phyloP scores from a whole-genome alignment of 2,329 filamentous ascomycete genomes.

The Fusarium incarnatum region DNA sequence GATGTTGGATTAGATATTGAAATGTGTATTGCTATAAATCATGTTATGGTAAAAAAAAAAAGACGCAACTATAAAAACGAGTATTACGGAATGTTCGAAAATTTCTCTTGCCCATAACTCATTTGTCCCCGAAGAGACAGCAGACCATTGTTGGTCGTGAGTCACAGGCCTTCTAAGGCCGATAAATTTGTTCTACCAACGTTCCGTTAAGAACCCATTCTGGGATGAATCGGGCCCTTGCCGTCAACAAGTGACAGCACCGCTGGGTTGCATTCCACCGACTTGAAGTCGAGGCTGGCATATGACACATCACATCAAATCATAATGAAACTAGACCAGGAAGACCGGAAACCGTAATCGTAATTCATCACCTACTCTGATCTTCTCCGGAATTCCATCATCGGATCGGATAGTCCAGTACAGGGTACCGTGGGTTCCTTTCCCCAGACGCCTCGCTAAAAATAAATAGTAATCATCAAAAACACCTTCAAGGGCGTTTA shows the following conservation, averaged over 20 bases:
- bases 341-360: constrained; percentile 36
- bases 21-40: neutral
- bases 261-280: constrained; percentile 64
- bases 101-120: constrained; percentile 57
- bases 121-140: constrained; percentile 46
- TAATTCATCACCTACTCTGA: constrained; percentile 47
- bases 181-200: constrained; percentile 72
- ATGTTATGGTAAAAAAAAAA: too few relatives aligned
- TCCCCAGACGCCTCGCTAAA: constrained; percentile 54
- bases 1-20: neutral
- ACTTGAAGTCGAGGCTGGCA: constrained; percentile 5
- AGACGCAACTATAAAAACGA: neutral
- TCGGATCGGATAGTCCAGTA: constrained; percentile 31
- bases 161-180: constrained; percentile 55
- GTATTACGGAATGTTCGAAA: constrained; percentile 52
- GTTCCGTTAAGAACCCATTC: constrained; percentile 84
- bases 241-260: constrained; percentile 79
- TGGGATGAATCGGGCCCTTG: constrained; percentile 76
- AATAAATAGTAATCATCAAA: constrained; percentile 34
- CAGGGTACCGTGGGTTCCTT: constrained; percentile 38
- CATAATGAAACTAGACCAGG: constrained; percentile 9
- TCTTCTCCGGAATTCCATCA: constrained; percentile 25
- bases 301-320: constrained; percentile 16
- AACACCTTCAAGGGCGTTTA: constrained; percentile 32
- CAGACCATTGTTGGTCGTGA: constrained; percentile 41